A percentile compares a stretch with the other conserved stretches of the same genome.
Conservation (phyloP, 2,329 filamentous ascomycete species). For the Rachicladosporium sp. region DNA sequence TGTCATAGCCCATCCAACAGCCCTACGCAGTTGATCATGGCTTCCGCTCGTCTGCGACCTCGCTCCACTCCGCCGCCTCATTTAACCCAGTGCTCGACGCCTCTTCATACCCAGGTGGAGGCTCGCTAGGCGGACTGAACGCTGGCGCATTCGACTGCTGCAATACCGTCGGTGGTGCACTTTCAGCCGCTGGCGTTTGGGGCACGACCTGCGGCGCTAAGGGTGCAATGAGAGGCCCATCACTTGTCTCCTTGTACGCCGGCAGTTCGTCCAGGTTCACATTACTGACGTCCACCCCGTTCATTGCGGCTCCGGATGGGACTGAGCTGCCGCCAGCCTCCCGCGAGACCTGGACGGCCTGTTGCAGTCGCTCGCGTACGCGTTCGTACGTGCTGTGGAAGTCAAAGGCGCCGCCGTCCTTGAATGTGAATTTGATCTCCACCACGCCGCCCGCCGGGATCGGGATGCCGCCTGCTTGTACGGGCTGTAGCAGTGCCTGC, state of each 20-base stretch:
- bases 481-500: slow-evolving; percentile 67
- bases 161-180: slow-evolving; percentile 10
- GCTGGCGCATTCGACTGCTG: slow-evolving; percentile 7
- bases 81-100: slow-evolving; percentile 71
- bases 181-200: not conserved
- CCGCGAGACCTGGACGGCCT: slow-evolving; percentile 63
- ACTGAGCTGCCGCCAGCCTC: slow-evolving; percentile 12
- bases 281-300: slow-evolving; percentile 44
- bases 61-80: slow-evolving; percentile 51
- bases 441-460: slow-evolving; percentile 55
- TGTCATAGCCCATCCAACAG: too few relatives aligned
- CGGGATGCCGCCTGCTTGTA: slow-evolving; percentile 72
- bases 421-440: slow-evolving; percentile 78
- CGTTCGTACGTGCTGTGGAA: slow-evolving; percentile 74
- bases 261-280: slow-evolving; percentile 79
- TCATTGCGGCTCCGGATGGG: slow-evolving; percentile 25
- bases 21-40: too few relatives aligned
- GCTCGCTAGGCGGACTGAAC: slow-evolving; percentile 51
- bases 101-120: slow-evolving; percentile 85
- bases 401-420: slow-evolving; percentile 88
- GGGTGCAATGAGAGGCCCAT: slow-evolving; percentile 20
- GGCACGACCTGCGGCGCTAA: slow-evolving; percentile 14
- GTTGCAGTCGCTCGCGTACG: slow-evolving; percentile 70
- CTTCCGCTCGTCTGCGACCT: slow-evolving; percentile 13
- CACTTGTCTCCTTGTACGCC: slow-evolving; percentile 58